A percentile compares a stretch with the other conserved stretches of the same genome.
Evolutionary conservation across 139 green algal species (phyloP).

Genomic region (Micractinium conductrix): DNA sequence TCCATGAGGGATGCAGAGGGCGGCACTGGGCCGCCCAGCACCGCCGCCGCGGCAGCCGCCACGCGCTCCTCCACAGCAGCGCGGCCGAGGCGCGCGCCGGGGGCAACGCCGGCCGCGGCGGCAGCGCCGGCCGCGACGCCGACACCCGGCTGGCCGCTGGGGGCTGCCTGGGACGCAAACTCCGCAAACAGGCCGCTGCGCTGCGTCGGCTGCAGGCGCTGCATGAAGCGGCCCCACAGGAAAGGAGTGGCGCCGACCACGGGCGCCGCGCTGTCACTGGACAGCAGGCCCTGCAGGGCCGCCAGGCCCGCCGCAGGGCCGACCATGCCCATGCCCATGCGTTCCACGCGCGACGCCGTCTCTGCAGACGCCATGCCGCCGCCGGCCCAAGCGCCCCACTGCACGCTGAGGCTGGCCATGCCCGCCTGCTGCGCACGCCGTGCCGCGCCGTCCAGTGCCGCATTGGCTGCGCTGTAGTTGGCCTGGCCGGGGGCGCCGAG

Average conservation of each 20-base stretch:
- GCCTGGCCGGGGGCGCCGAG: constrained; percentile 59
- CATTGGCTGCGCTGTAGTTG: constrained; percentile 71
- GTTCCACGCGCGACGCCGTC: constrained; percentile 38
- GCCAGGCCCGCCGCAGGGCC: constrained; percentile 41
- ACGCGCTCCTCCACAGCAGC: constrained; percentile 46
- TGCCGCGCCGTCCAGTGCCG: constrained; percentile 56
- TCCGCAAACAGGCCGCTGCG: constrained; percentile 40
- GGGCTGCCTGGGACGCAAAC: constrained; percentile 18
- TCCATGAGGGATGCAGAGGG: constrained; percentile 57
- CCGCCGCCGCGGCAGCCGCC: neutral
- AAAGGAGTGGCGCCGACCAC: constrained; percentile 70
- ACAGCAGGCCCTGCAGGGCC: constrained; percentile 36
- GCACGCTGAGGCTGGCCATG: constrained; percentile 35
- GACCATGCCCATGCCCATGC: constrained; percentile 66
- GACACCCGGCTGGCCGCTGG: neutral
- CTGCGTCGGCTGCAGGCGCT: constrained; percentile 44
- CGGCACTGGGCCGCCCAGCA: constrained; percentile 40
- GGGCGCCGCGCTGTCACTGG: neutral
- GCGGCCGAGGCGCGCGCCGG: neutral
- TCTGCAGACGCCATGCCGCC: constrained; percentile 52
- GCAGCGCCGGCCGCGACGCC: neutral
- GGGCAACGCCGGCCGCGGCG: neutral
- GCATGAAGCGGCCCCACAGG: constrained; percentile 65
- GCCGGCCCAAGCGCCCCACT: constrained; percentile 63
- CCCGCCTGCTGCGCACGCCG: constrained; percentile 15